These are phyloP conservation scores for Dalbergia cochinchinensis DNA, from an alignment of 306 rosid genomes.

Conservation along the genomic window DNA sequence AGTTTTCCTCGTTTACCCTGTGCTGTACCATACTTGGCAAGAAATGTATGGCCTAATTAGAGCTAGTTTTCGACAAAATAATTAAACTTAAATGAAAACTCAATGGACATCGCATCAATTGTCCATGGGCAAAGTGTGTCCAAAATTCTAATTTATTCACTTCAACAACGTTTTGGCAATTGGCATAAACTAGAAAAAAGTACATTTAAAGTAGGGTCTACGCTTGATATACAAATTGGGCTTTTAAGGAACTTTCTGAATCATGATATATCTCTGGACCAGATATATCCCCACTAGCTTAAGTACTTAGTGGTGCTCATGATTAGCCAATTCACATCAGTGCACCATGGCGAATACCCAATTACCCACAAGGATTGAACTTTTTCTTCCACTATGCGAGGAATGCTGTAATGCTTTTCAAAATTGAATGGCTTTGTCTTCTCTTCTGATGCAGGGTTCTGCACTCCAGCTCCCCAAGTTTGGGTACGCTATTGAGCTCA, in stretches of 20 bases:
- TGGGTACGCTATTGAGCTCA: constrained; percentile 19
- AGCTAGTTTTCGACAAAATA: constrained; percentile 16
- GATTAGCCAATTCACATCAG: constrained; percentile 23
- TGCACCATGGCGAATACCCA: constrained; percentile 3
- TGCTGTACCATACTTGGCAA: constrained; percentile 20
- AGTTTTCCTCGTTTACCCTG: neutral
- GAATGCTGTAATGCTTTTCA: neutral
- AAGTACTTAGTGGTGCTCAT: constrained; percentile 35
- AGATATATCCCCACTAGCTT: constrained; percentile 31
- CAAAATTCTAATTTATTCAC: constrained; percentile 8
- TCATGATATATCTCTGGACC: constrained; percentile 41
- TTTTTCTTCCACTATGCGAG: constrained; percentile 17
- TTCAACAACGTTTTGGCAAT: constrained; percentile 10
- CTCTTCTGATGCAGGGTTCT: constrained; percentile 23
- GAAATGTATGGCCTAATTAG: neutral
- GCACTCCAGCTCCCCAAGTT: neutral
- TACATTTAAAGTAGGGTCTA: constrained; percentile 18
- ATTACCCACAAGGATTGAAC: neutral
- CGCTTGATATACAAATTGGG: constrained; percentile 40
- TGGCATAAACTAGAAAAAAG: neutral
- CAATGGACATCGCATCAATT: constrained; percentile 19
- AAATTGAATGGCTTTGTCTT: neutral
- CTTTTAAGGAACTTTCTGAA: constrained; percentile 43
- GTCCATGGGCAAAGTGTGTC: neutral
- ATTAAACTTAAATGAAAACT: neutral